Percentiles rank a stretch among this genome's conserved stretches.
Evolutionary conservation across 2,329 filamentous ascomycete genomes (phyloP).

Genomic region (Fusarium sororula): DNA sequence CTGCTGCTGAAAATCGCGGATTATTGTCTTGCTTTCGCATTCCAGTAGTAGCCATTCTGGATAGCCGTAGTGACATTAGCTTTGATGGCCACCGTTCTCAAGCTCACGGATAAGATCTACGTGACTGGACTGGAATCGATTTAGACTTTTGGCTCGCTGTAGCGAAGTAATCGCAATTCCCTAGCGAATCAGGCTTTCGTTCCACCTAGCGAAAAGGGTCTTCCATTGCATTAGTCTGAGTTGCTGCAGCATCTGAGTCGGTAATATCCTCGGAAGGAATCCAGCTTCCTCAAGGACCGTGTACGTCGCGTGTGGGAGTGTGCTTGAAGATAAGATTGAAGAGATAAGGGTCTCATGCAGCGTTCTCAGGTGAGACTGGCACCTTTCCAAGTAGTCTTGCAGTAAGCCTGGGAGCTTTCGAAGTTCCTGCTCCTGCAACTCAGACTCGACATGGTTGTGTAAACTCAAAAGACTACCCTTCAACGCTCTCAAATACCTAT

Average conservation of each 20-base stretch:
- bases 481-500: constrained; percentile 15
- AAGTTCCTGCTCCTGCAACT: neutral
- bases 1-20: constrained; percentile 66
- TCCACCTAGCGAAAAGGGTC: constrained; percentile 47
- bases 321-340: neutral
- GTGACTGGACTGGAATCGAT: constrained; percentile 35
- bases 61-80: constrained; percentile 61
- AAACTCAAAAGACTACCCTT: constrained; percentile 19
- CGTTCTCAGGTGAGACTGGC: neutral
- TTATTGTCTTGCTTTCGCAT: constrained; percentile 68
- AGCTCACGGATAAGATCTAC: constrained; percentile 54
- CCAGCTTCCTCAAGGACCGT: neutral
- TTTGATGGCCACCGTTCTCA: constrained; percentile 61
- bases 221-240: constrained; percentile 43
- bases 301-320: fast-evolving
- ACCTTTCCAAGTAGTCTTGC: neutral
- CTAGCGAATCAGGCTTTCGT: constrained; percentile 49
- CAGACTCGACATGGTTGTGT: neutral
- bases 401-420: neutral
- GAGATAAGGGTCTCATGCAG: neutral
- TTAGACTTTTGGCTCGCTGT: constrained; percentile 55
- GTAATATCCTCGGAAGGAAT: constrained; percentile 43
- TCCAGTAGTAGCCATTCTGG: constrained; percentile 73
- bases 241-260: constrained; percentile 48
- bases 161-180: constrained; percentile 51